A percentile compares a stretch with the other conserved stretches of the same genome.
Evolutionary conservation across 805 yeast genomes (phyloP).

Genomic region (Soucietia sequanensis): DNA sequence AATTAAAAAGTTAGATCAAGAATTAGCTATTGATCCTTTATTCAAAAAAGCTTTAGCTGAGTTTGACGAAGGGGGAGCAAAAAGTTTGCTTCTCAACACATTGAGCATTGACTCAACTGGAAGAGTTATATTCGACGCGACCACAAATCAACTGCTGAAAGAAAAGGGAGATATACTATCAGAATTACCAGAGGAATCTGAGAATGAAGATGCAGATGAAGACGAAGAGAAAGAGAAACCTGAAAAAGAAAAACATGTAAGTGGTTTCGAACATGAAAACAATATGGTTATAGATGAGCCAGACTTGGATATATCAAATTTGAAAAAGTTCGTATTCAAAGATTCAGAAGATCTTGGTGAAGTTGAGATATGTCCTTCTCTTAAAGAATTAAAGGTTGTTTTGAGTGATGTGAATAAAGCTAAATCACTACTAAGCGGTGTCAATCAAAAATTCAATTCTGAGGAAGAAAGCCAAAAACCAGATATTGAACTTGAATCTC

Average conservation of each 20-base stretch:
- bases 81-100: constrained; percentile 62
- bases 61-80: constrained; percentile 83
- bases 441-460: constrained; percentile 33
- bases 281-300: constrained; percentile 3
- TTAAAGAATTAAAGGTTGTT: constrained; percentile 57
- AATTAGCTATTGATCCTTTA: constrained; percentile 66
- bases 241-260: constrained; percentile 10
- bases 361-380: constrained; percentile 66
- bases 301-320: constrained; percentile 16
- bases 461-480: constrained; percentile 10
- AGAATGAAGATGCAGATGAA: constrained; percentile 14
- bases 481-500: no score
- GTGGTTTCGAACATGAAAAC: no score
- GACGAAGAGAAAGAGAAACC: constrained; percentile 7
- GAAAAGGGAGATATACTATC: constrained; percentile 10
- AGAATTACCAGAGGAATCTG: constrained; percentile 6
- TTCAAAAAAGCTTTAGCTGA: constrained; percentile 74
- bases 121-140: constrained; percentile 67
- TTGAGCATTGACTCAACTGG: constrained; percentile 52
- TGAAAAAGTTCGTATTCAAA: constrained; percentile 20
- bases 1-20: constrained; percentile 60
- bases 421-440: constrained; percentile 39
- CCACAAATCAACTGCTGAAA: constrained; percentile 36
- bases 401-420: constrained; percentile 56
- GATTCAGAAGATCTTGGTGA: constrained; percentile 18